Conservation (phyloP, 2,329 filamentous ascomycete species). For the Lojkania enalia region DNA sequence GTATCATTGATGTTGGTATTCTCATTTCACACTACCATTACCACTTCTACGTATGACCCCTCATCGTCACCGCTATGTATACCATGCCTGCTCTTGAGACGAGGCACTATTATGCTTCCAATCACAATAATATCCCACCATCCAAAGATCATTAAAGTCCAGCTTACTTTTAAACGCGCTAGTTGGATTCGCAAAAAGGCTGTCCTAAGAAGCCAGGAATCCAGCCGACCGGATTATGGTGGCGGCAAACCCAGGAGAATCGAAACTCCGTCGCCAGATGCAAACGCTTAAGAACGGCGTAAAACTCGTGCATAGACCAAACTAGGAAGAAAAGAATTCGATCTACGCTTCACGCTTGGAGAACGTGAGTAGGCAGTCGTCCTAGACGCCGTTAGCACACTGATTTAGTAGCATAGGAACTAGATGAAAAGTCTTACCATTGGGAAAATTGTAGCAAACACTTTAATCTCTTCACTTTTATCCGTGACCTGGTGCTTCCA, state of each 20-base stretch:
- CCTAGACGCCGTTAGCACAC: conserved; percentile 54
- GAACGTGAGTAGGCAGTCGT: conserved; percentile 79
- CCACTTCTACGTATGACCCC: neutral
- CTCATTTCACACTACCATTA: neutral
- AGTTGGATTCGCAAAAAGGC: too few species aligned
- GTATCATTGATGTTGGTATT: too few species aligned
- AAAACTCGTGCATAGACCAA: conserved; percentile 19
- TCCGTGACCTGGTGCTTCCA: conserved; percentile 87
- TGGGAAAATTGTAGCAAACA: conserved; percentile 96
- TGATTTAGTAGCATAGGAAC: neutral
- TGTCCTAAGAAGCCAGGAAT: conserved; percentile 25
- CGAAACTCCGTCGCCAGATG: neutral
- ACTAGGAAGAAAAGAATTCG: neutral
- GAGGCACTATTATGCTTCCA: conserved; percentile 14
- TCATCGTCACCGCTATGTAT: conserved; percentile 8
- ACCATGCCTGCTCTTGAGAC: conserved; percentile 2
- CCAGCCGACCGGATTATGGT: neutral
- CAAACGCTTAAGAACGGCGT: conserved; percentile 27
- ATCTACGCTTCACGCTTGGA: conserved; percentile 28
- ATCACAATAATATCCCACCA: conserved; percentile 7
- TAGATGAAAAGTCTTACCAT: conserved; percentile 63
- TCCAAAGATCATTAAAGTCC: conserved; percentile 32
- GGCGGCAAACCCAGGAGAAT: conserved; percentile 12
- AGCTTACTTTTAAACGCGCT: too few species aligned
- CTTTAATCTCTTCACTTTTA: conserved; percentile 87